Evolutionary conservation across 2,329 filamentous ascomycete genomes (phyloP).

Genomic region (Pseudocercospora macadamiae): DNA sequence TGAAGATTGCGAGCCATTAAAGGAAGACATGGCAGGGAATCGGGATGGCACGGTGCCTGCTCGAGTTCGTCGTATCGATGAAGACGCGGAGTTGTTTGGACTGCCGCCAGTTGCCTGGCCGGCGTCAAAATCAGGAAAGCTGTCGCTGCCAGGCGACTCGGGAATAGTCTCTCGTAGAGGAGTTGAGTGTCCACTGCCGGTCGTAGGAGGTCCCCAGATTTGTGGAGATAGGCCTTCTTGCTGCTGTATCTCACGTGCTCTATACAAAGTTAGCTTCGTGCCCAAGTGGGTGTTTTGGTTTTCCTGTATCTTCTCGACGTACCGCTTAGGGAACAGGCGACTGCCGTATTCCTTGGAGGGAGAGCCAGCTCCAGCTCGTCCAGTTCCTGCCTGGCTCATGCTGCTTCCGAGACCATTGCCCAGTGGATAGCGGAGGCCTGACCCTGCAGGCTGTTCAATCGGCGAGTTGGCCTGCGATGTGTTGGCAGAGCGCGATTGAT

Average conservation of each 20-base stretch:
- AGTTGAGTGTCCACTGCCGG: slow-evolving; percentile 93
- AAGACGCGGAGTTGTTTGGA: slow-evolving; percentile 29
- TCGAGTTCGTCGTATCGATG: slow-evolving; percentile 68
- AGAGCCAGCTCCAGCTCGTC: slow-evolving; percentile 86
- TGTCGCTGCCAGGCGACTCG: slow-evolving; percentile 89
- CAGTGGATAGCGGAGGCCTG: slow-evolving; percentile 71
- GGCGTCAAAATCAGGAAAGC: slow-evolving; percentile 82
- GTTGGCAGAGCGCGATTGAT: slow-evolving; percentile 70
- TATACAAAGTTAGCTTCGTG: slow-evolving; percentile 42
- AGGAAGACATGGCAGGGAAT: slow-evolving; percentile 76
- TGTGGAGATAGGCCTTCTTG: slow-evolving; percentile 81
- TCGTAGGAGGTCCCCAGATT: slow-evolving; percentile 90
- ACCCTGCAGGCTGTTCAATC: slow-evolving; percentile 69
- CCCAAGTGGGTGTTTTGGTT: slow-evolving; percentile 1
- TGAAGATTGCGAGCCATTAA: slow-evolving; percentile 59
- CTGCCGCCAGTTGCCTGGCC: slow-evolving; percentile 31
- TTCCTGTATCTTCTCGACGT: slow-evolving; percentile 45
- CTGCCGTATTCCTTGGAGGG: slow-evolving; percentile 88
- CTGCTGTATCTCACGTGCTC: slow-evolving; percentile 93
- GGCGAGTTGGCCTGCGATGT: slow-evolving; percentile 81
- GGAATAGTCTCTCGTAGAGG: slow-evolving; percentile 96
- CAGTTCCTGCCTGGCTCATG: slow-evolving; percentile 55
- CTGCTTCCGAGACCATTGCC: slow-evolving; percentile 62
- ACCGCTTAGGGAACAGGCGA: slow-evolving; percentile 92
- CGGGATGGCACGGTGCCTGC: slow-evolving; percentile 96